phyloP scores from a whole-genome alignment of 2,329 filamentous ascomycete species.

The Cercospora janseana region DNA sequence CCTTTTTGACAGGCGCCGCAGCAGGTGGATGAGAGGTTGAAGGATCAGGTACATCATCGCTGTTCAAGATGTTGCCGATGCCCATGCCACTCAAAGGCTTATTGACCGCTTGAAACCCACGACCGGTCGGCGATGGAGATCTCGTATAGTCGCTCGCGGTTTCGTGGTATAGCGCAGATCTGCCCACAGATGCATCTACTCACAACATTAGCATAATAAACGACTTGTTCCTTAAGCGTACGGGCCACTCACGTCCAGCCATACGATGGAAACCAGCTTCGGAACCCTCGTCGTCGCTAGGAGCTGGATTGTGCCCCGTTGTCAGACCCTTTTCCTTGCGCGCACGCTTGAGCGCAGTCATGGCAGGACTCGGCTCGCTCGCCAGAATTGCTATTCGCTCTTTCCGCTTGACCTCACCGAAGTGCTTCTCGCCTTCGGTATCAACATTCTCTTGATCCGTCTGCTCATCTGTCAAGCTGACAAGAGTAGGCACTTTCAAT shows the following conservation, averaged over 20 bases:
- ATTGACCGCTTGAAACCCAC: conserved; percentile 41
- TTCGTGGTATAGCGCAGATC: conserved; percentile 27
- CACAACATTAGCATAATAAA: neutral
- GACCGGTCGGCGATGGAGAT: conserved; percentile 42
- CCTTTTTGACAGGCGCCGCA: conserved; percentile 39
- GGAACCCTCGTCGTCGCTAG: conserved; percentile 36
- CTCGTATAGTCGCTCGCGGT: conserved; percentile 49
- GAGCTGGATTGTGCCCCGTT: conserved; percentile 26
- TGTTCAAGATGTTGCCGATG: conserved; percentile 51
- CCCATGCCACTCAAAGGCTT: conserved; percentile 46
- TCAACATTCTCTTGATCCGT: conserved; percentile 71
- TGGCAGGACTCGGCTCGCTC: conserved; percentile 68
- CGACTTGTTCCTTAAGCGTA: no score
- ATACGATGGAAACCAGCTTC: conserved; percentile 30
- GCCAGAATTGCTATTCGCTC: conserved; percentile 71
- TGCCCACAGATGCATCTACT: conserved; percentile 22
- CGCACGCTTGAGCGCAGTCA: conserved; percentile 52
- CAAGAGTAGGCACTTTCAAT: conserved; percentile 63
- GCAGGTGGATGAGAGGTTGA: conserved; percentile 31
- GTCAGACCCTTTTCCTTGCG: conserved; percentile 47
- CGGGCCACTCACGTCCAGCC: conserved; percentile 7
- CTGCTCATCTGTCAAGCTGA: conserved; percentile 64
- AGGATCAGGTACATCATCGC: conserved; percentile 40
- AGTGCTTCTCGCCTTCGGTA: conserved; percentile 65
- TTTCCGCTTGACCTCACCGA: conserved; percentile 70